A percentile compares a stretch with the other conserved stretches of the same genome.
Evolutionary conservation across 2,329 filamentous ascomycete species (phyloP).

Genomic region (Claviceps capensis): DNA sequence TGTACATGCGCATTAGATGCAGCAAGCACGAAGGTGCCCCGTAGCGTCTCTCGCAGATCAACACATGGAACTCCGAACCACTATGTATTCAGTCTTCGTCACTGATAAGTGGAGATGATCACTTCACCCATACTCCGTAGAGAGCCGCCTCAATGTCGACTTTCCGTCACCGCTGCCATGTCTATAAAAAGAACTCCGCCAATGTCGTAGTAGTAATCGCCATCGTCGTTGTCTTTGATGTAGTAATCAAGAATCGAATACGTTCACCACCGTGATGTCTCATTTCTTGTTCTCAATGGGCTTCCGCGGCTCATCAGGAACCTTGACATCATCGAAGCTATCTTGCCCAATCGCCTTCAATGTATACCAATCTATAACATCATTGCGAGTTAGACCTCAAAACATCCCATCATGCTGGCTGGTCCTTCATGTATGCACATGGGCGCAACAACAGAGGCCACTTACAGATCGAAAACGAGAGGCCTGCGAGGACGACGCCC

Average conservation of each 20-base stretch:
- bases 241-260: too few relatives aligned
- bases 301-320: conserved; percentile 57
- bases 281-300: conserved; percentile 18
- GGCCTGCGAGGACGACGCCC: too few relatives aligned
- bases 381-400: background rate
- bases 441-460: conserved; percentile 12
- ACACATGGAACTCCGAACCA: background rate
- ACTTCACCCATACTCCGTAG: background rate
- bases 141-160: background rate
- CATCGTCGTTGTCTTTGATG: too few relatives aligned
- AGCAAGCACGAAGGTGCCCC: too few relatives aligned
- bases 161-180: background rate
- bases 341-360: conserved; percentile 86
- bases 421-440: background rate
- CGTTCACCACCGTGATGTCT: background rate
- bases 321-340: conserved; percentile 88
- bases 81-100: background rate
- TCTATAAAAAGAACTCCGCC: background rate
- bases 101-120: background rate
- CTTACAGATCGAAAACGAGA: conserved; percentile 54
- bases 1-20: too few relatives aligned
- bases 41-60: background rate
- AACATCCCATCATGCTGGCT: background rate
- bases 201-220: background rate
- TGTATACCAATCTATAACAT: conserved; percentile 39